phyloP scores from a whole-genome alignment of 768 basidiomycete species.

The Phlegmacium glaucopus region DNA sequence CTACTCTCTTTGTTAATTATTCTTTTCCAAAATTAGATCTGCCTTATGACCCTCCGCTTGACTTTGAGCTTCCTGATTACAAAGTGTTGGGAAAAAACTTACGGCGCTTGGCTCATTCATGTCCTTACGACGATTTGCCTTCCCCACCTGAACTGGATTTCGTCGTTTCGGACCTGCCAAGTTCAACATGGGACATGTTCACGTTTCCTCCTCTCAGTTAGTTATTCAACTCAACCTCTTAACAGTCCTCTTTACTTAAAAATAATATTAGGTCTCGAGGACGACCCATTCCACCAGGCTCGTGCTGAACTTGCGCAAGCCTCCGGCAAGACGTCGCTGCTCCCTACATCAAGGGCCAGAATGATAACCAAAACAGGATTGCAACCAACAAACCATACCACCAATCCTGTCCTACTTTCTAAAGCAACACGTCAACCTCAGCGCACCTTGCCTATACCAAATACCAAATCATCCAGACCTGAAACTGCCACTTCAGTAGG shows the following conservation, averaged over 20 bases:
- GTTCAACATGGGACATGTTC: constrained; percentile 26
- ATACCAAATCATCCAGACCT: too few relatives aligned
- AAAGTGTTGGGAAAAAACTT: constrained; percentile 35
- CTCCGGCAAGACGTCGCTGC: background rate
- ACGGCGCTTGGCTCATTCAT: constrained; percentile 30
- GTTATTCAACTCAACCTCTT: background rate
- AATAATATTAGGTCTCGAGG: constrained; percentile 6
- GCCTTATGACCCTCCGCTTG: constrained; percentile 40
- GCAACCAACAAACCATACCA: background rate
- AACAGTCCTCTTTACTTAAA: too few relatives aligned
- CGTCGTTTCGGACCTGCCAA: constrained; percentile 17
- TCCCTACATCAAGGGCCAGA: background rate
- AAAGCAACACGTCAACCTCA: too few relatives aligned
- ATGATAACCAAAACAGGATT: background rate
- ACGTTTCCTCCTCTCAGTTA: constrained; percentile 27
- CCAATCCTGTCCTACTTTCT: too few relatives aligned
- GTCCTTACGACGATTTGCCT: constrained; percentile 26
- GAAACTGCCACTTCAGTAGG: too few relatives aligned
- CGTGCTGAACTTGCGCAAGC: constrained; percentile 2
- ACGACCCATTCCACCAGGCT: constrained; percentile 17
- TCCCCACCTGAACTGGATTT: constrained; percentile 29
- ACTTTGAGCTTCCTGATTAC: constrained; percentile 44
- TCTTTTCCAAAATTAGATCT: constrained; percentile 29
- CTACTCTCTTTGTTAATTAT: background rate
- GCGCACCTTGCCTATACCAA: too few relatives aligned